A percentile compares a stretch with the other conserved stretches of the same genome.
Conservation (phyloP, 75 land plant genomes). For the Pinus tabuliformis region DNA sequence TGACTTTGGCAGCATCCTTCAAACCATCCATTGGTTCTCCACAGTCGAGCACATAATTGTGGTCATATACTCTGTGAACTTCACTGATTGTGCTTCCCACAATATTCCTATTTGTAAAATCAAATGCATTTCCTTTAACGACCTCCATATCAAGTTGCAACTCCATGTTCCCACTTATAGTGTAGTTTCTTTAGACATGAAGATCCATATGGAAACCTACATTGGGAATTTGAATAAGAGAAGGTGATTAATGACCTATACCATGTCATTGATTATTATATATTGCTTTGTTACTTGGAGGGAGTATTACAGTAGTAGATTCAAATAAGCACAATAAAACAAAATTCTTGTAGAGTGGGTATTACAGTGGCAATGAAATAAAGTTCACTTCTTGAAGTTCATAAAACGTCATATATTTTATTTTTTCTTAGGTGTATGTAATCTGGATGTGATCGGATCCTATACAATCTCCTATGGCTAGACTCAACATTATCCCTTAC, state of each 20-base stretch:
- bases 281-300: neutral
- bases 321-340: neutral
- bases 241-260: neutral
- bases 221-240: neutral
- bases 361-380: no score
- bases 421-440: no score
- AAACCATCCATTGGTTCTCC: constrained; percentile 47
- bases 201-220: constrained; percentile 88
- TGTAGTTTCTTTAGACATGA: constrained; percentile 66
- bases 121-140: constrained; percentile 83
- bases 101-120: constrained; percentile 53
- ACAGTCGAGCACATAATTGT: constrained; percentile 80
- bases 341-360: neutral
- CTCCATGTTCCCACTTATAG: constrained; percentile 47
- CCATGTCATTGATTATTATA: neutral
- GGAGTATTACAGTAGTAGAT: neutral
- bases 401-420: no score
- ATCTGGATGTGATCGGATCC: no score
- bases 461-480: no score
- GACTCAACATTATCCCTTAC: no score
- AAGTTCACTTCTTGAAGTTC: no score
- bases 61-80: constrained; percentile 85
- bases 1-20: constrained; percentile 62
- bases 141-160: constrained; percentile 88
- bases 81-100: constrained; percentile 33